phyloP scores from a whole-genome alignment of 1,139 yeast species.

The Arxiozyma slooffiae region DNA sequence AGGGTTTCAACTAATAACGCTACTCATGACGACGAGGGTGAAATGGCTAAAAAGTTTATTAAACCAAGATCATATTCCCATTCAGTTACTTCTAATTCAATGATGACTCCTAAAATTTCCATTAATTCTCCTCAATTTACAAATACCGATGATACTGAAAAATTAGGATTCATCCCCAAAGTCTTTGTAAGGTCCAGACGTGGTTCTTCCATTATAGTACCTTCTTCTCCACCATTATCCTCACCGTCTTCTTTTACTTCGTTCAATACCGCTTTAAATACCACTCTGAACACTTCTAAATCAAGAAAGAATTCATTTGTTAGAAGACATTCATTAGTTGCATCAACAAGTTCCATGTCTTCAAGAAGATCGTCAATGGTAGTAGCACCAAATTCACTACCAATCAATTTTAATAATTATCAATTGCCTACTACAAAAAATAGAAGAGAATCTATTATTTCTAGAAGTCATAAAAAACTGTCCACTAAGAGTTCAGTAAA shows the following conservation, averaged over 20 bases:
- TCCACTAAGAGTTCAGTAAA: constrained; percentile 5
- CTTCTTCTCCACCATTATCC: constrained; percentile 4
- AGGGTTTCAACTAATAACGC: background rate
- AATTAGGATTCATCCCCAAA: constrained; percentile 29
- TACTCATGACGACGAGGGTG: constrained; percentile 2
- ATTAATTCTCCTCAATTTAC: background rate
- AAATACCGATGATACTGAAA: constrained; percentile 17
- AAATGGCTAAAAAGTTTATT: constrained; percentile 11
- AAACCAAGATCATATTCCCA: constrained; percentile 28
- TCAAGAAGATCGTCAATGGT: constrained; percentile 27
- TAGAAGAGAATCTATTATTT: constrained; percentile 16
- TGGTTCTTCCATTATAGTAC: constrained; percentile 21
- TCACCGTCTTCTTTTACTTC: constrained; percentile 8
- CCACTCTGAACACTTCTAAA: constrained; percentile 14
- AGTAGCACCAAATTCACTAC: constrained; percentile 20
- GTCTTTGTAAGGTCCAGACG: constrained; percentile 30
- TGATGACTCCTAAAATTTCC: constrained; percentile 3
- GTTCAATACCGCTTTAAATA: constrained; percentile 14
- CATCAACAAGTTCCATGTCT: constrained; percentile 16
- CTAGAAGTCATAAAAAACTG: background rate
- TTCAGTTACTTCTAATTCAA: constrained; percentile 8
- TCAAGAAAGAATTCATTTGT: constrained; percentile 30
- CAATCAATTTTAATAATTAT: constrained; percentile 9
- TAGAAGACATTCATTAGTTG: constrained; percentile 26
- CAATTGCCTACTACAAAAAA: constrained; percentile 9